Base-by-base conservation (phyloP, 164 flowering plant genomes). In the Hamamelis virginiana region DNA sequence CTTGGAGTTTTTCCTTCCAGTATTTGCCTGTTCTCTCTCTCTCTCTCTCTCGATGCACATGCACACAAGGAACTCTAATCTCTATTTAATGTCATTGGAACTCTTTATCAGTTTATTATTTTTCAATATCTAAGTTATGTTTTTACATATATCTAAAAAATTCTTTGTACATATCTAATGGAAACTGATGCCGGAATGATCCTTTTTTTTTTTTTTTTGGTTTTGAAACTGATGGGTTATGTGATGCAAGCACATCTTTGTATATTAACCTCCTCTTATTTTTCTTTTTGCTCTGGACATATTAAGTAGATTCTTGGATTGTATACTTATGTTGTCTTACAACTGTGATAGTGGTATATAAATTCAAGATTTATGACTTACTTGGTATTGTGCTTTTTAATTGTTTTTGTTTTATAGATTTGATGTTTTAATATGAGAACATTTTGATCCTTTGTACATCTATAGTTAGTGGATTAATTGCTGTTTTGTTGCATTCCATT, bases 1-100 rank as follows among this genome's bases (percentile, higher is more conserved):
- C 98, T 16, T 12, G 13, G 12, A 44, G n/a, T 55, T 60, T 21
- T 60, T 27, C 27, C 38, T 59, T 13, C 28, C 48, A 21, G 46
- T 61, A 4, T 28, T 60, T 52, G 10, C 22, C n/a, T 51, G 19
- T 5, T 16, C 52, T 45, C 26, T 21, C 33, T 13, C 66, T 21
- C 66, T 19, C 14, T 10, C 27, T 21, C 14, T 28, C 14, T 19
- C 18, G 0, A 3, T 28, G n/a, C 41, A 33, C 41, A 33, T 33
- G 41, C 41, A 33, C 41, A 6, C 41, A 33, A 2, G 6, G 6
- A 2, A 2, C 6, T 33, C 41, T 33, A 2, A 33, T 2, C 41
- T n/a, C n/a, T n/a, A n/a, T n/a, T n/a, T n/a, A n/a, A n/a, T n/a
- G n/a, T n/a, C n/a, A n/a, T n/a, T n/a, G n/a, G n/a, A n/a, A n/a